Percentiles rank a stretch among this genome's conserved stretches.
Evolutionary conservation across 2,329 filamentous ascomycete species (phyloP).

Genomic region (Epichloe coenophiala): DNA sequence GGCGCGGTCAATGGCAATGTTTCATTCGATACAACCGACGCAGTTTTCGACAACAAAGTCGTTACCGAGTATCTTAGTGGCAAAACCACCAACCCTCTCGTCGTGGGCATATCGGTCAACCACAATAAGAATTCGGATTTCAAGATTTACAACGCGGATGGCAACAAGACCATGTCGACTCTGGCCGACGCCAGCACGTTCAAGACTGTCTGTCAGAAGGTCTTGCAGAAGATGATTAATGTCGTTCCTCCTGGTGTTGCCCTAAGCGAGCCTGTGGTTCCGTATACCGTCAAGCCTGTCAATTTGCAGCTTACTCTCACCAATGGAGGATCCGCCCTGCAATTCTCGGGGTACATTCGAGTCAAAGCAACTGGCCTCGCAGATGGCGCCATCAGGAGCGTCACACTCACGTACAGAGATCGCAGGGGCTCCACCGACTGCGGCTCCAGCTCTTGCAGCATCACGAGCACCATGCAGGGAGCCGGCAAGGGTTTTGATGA

Average conservation of each 20-base stretch:
- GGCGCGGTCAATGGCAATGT: constrained; percentile 29
- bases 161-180: constrained; percentile 38
- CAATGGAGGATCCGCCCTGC: constrained; percentile 31
- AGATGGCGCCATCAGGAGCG: constrained; percentile 26
- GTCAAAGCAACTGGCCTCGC: constrained; percentile 38
- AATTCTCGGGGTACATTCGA: constrained; percentile 41
- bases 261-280: constrained; percentile 37
- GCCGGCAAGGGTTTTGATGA: constrained; percentile 45
- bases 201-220: constrained; percentile 30
- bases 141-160: constrained; percentile 40
- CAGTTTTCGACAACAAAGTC: constrained; percentile 41
- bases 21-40: constrained; percentile 32
- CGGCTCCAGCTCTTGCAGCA: constrained; percentile 27
- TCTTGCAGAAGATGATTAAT: constrained; percentile 50
- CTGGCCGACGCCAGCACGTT: constrained; percentile 33
- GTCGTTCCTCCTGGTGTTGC: constrained; percentile 37
- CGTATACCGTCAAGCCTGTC: constrained; percentile 47
- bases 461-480: constrained; percentile 31
- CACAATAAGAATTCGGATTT: constrained; percentile 38
- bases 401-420: constrained; percentile 43
- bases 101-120: constrained; percentile 34
- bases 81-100: constrained; percentile 39
- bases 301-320: constrained; percentile 40
- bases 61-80: constrained; percentile 43
- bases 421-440: constrained; percentile 35